These are phyloP conservation scores for Lycium ferocissimum DNA, from an alignment of 257 asterid genomes.

Conservation along the genomic window DNA sequence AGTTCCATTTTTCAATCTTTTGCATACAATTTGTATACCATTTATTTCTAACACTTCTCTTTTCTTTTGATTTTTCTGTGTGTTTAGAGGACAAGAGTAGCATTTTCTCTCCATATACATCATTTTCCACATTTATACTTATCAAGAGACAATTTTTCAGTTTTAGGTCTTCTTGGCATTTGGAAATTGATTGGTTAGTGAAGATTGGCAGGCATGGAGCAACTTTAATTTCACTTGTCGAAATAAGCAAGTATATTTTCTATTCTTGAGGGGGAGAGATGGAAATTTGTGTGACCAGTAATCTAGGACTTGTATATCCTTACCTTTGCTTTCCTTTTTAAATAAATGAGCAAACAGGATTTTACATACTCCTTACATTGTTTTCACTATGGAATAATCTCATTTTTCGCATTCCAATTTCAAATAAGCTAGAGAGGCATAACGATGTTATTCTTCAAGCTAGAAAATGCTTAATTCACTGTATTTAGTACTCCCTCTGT, in stretches of 20 bases:
- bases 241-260: not conserved
- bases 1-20: not conserved
- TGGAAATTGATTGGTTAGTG: conserved; percentile 1
- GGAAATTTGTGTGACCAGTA: not conserved
- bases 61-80: not conserved
- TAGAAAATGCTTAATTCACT: not conserved
- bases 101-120: too few relatives aligned
- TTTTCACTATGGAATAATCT: not conserved
- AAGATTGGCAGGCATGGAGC: not conserved
- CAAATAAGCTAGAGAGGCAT: conserved; percentile 1
- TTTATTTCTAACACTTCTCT: not conserved
- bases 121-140: conserved; percentile 9
- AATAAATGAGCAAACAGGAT: not conserved
- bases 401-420: not conserved
- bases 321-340: not conserved
- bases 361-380: not conserved
- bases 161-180: conserved; percentile 21
- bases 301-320: not conserved
- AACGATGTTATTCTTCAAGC: not conserved
- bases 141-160: not conserved
- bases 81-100: not conserved
- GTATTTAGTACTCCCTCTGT: not conserved
- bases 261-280: not conserved
- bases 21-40: not conserved
- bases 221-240: not conserved